These are phyloP conservation scores for Saccharomycopsis amapae DNA, from an alignment of 805 yeast genomes.

Conservation along the genomic window DNA sequence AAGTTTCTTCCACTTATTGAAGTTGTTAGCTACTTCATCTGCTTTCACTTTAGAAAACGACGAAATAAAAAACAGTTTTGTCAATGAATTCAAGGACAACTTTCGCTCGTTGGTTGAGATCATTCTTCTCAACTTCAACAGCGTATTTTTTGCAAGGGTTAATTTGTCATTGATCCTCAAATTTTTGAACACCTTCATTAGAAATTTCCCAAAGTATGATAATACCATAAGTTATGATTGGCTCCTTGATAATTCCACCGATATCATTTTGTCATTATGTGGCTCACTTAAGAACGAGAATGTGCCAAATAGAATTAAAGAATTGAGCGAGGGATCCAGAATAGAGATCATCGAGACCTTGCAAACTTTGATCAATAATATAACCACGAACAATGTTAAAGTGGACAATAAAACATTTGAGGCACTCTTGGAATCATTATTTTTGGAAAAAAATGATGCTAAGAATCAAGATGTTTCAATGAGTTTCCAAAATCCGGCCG, in stretches of 20 bases:
- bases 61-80: neutral
- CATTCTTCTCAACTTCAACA: conserved; percentile 14
- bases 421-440: neutral
- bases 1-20: conserved; percentile 19
- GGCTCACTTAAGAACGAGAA: neutral
- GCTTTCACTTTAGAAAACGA: neutral
- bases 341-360: conserved; percentile 3
- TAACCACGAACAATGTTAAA: neutral
- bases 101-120: conserved; percentile 3
- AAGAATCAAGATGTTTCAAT: conserved; percentile 1
- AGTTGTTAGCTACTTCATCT: conserved; percentile 8
- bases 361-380: conserved; percentile 7
- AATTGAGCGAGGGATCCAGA: conserved; percentile 7
- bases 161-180: conserved; percentile 14
- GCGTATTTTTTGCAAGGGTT: conserved; percentile 16
- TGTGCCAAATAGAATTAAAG: conserved; percentile 4
- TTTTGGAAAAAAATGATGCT: neutral
- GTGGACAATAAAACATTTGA: neutral
- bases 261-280: conserved; percentile 1
- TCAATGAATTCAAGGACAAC: conserved; percentile 7
- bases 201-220: conserved; percentile 10
- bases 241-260: conserved; percentile 2
- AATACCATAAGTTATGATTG: conserved; percentile 1
- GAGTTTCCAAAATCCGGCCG: neutral
- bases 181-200: conserved; percentile 15